These are phyloP conservation scores for Yamadazyma buinensis DNA, from an alignment of 1,139 yeast genomes.

Conservation along the genomic window DNA sequence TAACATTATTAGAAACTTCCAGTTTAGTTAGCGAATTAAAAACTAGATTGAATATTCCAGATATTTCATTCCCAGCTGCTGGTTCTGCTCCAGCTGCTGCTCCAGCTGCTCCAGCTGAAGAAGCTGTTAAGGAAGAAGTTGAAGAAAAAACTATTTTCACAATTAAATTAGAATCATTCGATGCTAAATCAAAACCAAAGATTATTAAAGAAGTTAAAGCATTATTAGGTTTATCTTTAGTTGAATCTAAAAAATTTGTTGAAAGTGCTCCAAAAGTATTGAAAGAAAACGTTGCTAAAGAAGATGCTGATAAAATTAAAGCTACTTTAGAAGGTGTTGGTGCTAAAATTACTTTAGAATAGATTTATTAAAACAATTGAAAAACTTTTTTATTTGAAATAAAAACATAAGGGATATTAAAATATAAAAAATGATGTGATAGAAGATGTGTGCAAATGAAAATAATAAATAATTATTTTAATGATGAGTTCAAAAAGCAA, in stretches of 20 bases:
- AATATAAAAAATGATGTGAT: too few relatives aligned
- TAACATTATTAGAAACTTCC: slow-evolving; percentile 89
- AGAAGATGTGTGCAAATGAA: too few relatives aligned
- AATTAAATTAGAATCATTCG: slow-evolving; percentile 89
- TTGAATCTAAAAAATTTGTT: slow-evolving; percentile 95
- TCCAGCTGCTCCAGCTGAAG: slow-evolving; percentile 70
- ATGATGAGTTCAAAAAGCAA: too few relatives aligned
- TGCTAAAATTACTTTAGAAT: slow-evolving; percentile 88
- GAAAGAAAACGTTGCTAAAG: slow-evolving; percentile 83
- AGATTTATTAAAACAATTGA: too few relatives aligned
- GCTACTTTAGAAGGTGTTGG: slow-evolving; percentile 91
- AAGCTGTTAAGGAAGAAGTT: slow-evolving; percentile 71
- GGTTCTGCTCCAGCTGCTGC: slow-evolving; percentile 68
- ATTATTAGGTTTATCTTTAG: slow-evolving; percentile 85
- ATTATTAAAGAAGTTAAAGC: slow-evolving; percentile 95
- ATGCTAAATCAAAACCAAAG: slow-evolving; percentile 94
- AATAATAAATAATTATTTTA: too few relatives aligned
- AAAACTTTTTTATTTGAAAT: too few relatives aligned
- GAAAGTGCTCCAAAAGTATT: slow-evolving; percentile 95
- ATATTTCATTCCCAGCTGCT: slow-evolving; percentile 80
- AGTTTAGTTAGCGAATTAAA: slow-evolving; percentile 79
- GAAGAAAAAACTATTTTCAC: slow-evolving; percentile 95
- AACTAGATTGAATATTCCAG: slow-evolving; percentile 85
- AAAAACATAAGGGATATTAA: too few relatives aligned
- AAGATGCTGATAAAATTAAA: slow-evolving; percentile 90